These are phyloP conservation scores for Phytopythium chamaehyphon DNA, from an alignment of 352 stramenopile species.

Conservation along the genomic window DNA sequence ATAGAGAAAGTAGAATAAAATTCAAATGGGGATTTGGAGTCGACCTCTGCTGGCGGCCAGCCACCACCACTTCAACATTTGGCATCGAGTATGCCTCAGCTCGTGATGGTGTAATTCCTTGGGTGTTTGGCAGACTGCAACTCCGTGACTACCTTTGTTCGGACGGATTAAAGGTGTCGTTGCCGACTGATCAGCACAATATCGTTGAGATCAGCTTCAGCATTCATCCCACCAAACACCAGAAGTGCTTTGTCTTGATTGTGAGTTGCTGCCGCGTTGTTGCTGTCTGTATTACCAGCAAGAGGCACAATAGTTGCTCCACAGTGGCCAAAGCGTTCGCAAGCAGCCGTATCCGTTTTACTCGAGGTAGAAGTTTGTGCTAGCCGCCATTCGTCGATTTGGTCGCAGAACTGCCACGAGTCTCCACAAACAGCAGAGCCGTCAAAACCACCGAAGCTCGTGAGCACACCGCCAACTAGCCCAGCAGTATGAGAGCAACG, in stretches of 20 bases:
- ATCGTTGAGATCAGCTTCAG: conserved; percentile 39
- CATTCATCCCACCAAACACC: conserved; percentile 59
- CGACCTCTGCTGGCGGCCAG: too few species aligned
- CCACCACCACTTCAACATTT: not conserved
- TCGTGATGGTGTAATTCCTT: too few species aligned
- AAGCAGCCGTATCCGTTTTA: conserved; percentile 7
- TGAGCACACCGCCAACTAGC: conserved; percentile 17
- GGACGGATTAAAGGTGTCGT: not conserved
- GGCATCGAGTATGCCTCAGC: too few species aligned
- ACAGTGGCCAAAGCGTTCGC: conserved; percentile 48
- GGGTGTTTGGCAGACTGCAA: too few species aligned
- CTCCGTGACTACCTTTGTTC: not conserved
- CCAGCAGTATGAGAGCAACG: conserved; percentile 41
- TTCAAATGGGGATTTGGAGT: not conserved
- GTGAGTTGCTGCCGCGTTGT: not conserved
- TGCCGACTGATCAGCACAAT: conserved; percentile 18
- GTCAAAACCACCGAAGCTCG: conserved; percentile 58
- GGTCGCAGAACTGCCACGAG: conserved; percentile 42
- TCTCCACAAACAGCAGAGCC: conserved; percentile 38
- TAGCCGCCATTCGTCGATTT: conserved; percentile 32
- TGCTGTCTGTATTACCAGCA: not conserved
- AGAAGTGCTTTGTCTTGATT: conserved; percentile 23
- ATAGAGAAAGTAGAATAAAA: conserved; percentile 72
- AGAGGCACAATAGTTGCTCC: conserved; percentile 16
- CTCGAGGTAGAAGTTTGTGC: not conserved